Evolutionary conservation across 441 rosid species (phyloP), one percentile per base, ranked within the genome.

Genomic region (Corymbia citriodora): DNA sequence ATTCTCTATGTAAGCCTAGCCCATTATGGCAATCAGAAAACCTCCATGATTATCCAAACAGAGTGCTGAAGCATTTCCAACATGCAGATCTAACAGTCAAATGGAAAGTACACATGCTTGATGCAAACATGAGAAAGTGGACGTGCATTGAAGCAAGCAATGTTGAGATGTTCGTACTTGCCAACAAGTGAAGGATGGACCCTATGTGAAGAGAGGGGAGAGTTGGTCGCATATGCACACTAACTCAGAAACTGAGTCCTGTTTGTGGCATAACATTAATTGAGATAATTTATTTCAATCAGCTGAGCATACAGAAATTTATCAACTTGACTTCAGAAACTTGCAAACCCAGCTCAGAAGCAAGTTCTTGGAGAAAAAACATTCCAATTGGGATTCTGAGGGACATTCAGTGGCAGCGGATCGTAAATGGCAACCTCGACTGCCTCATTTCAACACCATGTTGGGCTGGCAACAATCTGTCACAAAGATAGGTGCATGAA

Each of bases 351-450:
- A 98, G 99, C 94, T 98, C 96, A 86, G 94, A 88, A 82, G 98
- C 97, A 87, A 96, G 93, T 88, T 97, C 96, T 89, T 91, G 93
- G 52, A 96, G 91, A 92, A 96, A 96, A 90, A 91, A 15, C 89
- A 79, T 93, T 98, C 96, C 93, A 90, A 94, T 93, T 27, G 97
- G 95, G 92, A 92, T 95, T 91, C 25, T 94, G 95, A 21, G 99
- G 96, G 91, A 98, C 96, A 91, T 97, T 98, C 93, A 94, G 88
- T 57, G 96, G 99, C 91, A 95, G 94, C 93, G 95, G 97, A 89
- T 97, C 99, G 89, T 96, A 95, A 98, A 90, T 96, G 97, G 91
- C 99, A 96, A 92, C 93, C 96, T 91, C 89, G 92, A 92, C 94
- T 93, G 89, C 95, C 97, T 90, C 95, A 95, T 94, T 94, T 98